Percentiles rank a stretch among this genome's conserved stretches.
These are phyloP conservation scores for Inonotus hispidus DNA, from an alignment of 1,284 basidiomycete genomes.

Conservation along the genomic window DNA sequence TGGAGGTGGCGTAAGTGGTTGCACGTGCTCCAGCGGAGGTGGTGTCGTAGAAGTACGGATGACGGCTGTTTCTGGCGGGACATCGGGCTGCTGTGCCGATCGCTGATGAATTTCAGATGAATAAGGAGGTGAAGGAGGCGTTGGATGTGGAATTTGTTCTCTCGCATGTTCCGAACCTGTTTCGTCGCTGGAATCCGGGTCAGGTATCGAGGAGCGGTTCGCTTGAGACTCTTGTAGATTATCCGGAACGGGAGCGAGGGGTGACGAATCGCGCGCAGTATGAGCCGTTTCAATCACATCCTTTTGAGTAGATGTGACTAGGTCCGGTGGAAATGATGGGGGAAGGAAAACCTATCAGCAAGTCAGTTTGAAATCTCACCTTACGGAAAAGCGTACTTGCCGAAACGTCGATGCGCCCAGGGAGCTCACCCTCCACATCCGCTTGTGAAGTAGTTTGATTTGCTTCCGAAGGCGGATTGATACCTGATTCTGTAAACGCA, in stretches of 20 bases:
- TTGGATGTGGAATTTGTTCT: neutral
- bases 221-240: neutral
- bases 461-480: neutral
- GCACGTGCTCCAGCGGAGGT: neutral
- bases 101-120: conserved; percentile 2
- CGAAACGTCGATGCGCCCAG: neutral
- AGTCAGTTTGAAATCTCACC: neutral
- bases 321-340: conserved; percentile 35
- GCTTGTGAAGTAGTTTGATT: neutral
- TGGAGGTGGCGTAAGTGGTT: conserved; percentile 19
- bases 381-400: neutral
- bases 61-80: neutral
- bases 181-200: neutral
- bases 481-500: neutral
- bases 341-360: conserved; percentile 25
- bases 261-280: conserved; percentile 22
- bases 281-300: conserved; percentile 17
- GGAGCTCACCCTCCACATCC: neutral
- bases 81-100: neutral
- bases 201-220: neutral
- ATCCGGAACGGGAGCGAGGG: conserved; percentile 23
- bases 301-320: conserved; percentile 35
- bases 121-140: conserved; percentile 10
- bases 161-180: neutral
- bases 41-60: neutral